Percentiles rank a stretch among this genome's conserved stretches.
phyloP scores from a whole-genome alignment of 306 rosid genomes.

The Lotus japonicus region DNA sequence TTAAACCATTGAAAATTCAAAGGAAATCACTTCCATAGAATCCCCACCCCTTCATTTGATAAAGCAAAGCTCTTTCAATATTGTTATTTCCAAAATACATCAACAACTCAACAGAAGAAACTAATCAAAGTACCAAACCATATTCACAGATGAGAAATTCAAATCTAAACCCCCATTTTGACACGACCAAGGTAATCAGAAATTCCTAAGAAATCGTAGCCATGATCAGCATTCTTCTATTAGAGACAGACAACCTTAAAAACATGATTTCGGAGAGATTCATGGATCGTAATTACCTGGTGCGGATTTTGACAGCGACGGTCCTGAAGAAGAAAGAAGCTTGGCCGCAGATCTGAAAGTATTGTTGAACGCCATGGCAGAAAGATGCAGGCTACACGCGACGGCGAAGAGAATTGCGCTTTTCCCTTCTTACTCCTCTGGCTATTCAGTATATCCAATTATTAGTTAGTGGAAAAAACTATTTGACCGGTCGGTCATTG shows the following conservation, averaged over 20 bases:
- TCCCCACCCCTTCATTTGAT: no score
- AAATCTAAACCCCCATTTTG: no score
- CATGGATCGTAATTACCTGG: neutral
- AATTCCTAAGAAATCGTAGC: neutral
- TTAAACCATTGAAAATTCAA: neutral
- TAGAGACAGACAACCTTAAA: neutral
- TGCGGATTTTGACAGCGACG: neutral
- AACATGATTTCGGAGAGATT: neutral
- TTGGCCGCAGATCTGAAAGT: conserved; percentile 15
- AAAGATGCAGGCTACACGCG: neutral
- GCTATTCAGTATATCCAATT: no score
- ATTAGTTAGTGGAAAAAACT: no score
- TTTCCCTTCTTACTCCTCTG: neutral
- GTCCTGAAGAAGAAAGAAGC: neutral
- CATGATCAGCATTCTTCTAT: no score
- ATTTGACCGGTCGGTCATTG: no score
- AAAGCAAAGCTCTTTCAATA: no score
- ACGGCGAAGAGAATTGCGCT: neutral
- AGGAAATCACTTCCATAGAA: no score
- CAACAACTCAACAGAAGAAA: neutral
- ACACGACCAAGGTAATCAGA: neutral
- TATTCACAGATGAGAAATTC: neutral
- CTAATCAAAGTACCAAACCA: neutral
- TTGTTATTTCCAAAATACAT: neutral
- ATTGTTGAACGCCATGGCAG: conserved; percentile 4